These are phyloP conservation scores for Letharia columbiana DNA, from an alignment of 495 filamentous ascomycete genomes.

Conservation along the genomic window DNA sequence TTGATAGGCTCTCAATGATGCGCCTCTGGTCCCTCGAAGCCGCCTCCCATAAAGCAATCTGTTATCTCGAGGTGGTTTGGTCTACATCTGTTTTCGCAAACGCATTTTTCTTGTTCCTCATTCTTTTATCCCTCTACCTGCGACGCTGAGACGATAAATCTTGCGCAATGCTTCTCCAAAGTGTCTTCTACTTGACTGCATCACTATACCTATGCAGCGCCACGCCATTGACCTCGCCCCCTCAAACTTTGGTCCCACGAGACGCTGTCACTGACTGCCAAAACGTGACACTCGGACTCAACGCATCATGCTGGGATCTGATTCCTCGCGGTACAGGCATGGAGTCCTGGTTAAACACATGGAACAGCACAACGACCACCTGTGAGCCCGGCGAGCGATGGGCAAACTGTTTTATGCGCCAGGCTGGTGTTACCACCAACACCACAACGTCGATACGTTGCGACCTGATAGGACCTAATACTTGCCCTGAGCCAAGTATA, in stretches of 20 bases:
- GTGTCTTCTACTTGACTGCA: not conserved
- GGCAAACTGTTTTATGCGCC: slow-evolving; percentile 6
- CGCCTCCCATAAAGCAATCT: not conserved
- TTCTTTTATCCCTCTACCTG: not conserved
- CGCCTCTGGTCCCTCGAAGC: not conserved
- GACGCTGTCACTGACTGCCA: not conserved
- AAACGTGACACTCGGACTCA: not conserved
- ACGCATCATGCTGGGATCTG: not conserved
- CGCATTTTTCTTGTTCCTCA: not conserved
- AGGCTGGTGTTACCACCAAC: not conserved
- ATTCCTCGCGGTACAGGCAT: not conserved
- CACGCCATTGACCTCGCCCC: not conserved
- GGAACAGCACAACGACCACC: not conserved
- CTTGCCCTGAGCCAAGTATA: not conserved
- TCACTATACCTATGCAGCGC: not conserved
- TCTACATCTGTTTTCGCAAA: not conserved
- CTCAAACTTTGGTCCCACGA: not conserved
- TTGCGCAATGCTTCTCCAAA: not conserved
- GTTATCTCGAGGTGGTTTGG: not conserved
- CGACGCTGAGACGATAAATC: not conserved
- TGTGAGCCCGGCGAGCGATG: slow-evolving; percentile 1
- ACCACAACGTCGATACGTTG: not conserved
- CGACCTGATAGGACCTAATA: not conserved
- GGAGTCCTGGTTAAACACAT: not conserved
- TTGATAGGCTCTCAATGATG: not conserved